Conservation (phyloP, 2,329 filamentous ascomycete genomes). For the Hortaea werneckii region DNA sequence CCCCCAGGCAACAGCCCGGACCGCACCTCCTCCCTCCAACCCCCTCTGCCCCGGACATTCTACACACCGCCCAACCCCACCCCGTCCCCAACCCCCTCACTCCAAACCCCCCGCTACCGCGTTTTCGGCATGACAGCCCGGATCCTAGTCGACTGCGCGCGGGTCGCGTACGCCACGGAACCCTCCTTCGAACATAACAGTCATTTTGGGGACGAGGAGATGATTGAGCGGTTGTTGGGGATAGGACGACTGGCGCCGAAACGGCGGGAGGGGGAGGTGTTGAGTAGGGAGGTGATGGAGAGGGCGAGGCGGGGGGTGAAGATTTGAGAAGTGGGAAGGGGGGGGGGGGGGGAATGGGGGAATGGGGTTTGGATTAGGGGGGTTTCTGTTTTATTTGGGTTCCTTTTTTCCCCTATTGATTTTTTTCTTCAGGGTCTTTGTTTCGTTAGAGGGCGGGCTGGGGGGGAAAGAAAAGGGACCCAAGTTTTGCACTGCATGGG, state of each 20-base stretch:
- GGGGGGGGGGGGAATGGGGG: not conserved
- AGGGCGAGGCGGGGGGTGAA: constrained; percentile 21
- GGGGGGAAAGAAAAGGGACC: no score
- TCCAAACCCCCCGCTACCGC: constrained; percentile 44
- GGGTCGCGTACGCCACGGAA: constrained; percentile 70
- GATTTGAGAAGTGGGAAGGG: constrained; percentile 11
- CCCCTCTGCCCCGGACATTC: constrained; percentile 19
- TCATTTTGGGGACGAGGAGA: constrained; percentile 55
- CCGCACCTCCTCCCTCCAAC: no score
- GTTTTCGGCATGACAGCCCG: constrained; percentile 94
- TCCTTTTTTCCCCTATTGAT: no score
- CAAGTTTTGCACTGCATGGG: no score
- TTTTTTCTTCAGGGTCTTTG: no score
- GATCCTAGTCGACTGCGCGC: constrained; percentile 78
- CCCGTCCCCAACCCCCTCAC: no score
- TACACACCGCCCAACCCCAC: constrained; percentile 6
- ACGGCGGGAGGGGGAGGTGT: constrained; percentile 39
- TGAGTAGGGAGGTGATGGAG: constrained; percentile 28
- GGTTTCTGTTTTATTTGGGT: not conserved
- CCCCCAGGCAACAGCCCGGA: no score
- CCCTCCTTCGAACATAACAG: constrained; percentile 72
- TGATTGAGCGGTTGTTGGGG: constrained; percentile 48
- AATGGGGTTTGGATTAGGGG: not conserved
- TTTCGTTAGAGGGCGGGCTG: no score
- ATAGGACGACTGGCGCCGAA: constrained; percentile 47